Evolutionary conservation across 495 filamentous ascomycete species (phyloP), one percentile per base, ranked within the genome.

Genomic region (Lophiostoma macrostomum): DNA sequence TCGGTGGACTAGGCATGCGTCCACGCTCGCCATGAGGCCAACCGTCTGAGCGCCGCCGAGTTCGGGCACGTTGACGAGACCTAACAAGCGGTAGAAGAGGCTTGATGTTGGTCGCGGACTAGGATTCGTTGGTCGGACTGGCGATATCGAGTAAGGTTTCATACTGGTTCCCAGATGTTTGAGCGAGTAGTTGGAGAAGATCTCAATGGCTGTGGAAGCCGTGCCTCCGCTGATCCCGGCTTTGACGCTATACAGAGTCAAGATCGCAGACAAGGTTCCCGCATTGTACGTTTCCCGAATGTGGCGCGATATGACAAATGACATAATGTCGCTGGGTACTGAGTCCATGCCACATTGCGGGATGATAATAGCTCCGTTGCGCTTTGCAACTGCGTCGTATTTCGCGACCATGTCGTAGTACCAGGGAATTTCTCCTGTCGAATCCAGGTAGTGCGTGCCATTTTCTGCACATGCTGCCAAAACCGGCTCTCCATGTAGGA

Each of bases 361-460:
- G 44, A 98, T 90, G 50, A 96, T 86, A 67, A 93, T 86, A 22
- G 88, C 86, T 37, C 87, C 86, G 54, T 76, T 90, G 12, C 69
- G 67, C 63, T 90, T 82, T 13, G 93, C 93, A 0, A 71, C 76
- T 11, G 81, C 75, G 51, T 91, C 80, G 64, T 95, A 93, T 58
- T 89, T 87, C 14, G 82, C 75, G 47, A 96, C 81, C 76, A 96
- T 93, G 20, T 80, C 71, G 50, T 77, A 72, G 22, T 90, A 78
- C 80, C 86, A 98, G 6, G 88, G 86, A 6, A 81, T 79, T 66
- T 98, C 93, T 30, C 91, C 91, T 11, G 91, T 96, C 25, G 56
- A 64, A 72, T 96, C 91, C 35, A 97, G 73, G 66, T 96, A 96
- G 67, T 96, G 90, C 11, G 91, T 96, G 19, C 91, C 91, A 53